Evolutionary conservation across 441 rosid genomes (phyloP).

Genomic region (Eruca vesicaria): DNA sequence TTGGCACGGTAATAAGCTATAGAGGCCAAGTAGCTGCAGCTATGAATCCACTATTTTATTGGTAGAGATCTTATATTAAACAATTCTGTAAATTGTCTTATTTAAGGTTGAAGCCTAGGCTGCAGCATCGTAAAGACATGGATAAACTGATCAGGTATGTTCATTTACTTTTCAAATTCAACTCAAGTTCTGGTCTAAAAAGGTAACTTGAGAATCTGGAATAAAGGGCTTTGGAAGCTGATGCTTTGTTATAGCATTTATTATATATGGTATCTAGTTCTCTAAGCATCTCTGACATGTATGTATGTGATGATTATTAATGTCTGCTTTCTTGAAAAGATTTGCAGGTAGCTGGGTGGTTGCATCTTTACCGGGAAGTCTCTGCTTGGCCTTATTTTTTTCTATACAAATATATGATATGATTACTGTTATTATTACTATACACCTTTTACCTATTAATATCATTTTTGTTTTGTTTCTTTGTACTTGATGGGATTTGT

Average conservation of each 20-base stretch:
- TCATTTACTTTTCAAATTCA: background rate
- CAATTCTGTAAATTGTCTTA: background rate
- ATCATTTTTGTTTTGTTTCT: background rate
- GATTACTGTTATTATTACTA: background rate
- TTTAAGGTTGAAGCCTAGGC: slow-evolving; percentile 2
- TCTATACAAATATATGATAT: background rate
- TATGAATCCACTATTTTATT: background rate
- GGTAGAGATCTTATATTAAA: background rate
- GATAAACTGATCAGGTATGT: background rate
- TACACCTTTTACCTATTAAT: background rate
- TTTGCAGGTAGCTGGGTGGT: background rate
- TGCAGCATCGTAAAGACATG: background rate
- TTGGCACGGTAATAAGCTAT: background rate
- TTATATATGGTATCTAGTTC: background rate
- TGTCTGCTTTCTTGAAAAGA: background rate
- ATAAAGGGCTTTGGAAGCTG: background rate
- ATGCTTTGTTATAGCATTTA: background rate
- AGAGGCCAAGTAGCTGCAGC: slow-evolving; percentile 1
- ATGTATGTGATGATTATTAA: background rate
- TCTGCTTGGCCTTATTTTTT: background rate
- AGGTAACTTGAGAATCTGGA: background rate
- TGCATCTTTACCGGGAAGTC: background rate
- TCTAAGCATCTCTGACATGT: background rate
- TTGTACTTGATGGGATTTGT: background rate
- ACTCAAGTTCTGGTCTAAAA: background rate